Base-by-base conservation (phyloP, 768 basidiomycete genomes). In the Pleurotus giganteus region DNA sequence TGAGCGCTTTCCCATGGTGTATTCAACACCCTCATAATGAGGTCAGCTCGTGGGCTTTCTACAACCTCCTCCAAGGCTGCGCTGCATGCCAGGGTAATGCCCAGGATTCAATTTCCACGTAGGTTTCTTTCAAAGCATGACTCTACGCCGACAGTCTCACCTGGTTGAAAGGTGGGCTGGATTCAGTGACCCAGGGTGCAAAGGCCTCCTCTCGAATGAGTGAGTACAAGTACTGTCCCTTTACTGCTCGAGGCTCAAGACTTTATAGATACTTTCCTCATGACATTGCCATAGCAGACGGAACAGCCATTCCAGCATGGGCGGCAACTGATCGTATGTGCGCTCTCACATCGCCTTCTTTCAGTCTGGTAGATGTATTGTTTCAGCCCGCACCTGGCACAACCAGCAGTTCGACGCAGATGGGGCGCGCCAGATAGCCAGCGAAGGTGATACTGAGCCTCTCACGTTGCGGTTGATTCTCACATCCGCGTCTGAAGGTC, bases 51-150 rank as follows among this genome's bases (percentile, higher is more conserved):
- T 56, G 55, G 55, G 43, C 55, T 26, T 17, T 47, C 21, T 56
- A 56, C 26, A 56, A 56, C 31, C 34, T 56, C 12, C 55, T 56
- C 27, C 54, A 45, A 29, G 55, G 47, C 11, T 56, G 55, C 26
- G 41, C 55, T 9, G 55, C 46, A 3, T 56, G 55, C 17, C 55
- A 56, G 23, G 46, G 32, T 15, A n/a, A 9, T 4, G 12, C 29
- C 3, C 23, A 34, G 13, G 31, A 17, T 4, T 34, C 47, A 8
- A 47, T 47, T 26, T 26, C 21, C 8, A 56, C 32, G 55, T 56
- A 36, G n/a, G 46, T 56, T n/a, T 12, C 4, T 11, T 13, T 23
- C 11, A 6, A 27, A 11, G 13, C 24, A 7, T 15, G n/a, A 26
- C 26, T 50, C 8, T 37, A 6, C 8, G 17, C 31, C 12, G 15